phyloP scores from a whole-genome alignment of 768 basidiomycete species.

The Lentinula detonsa region DNA sequence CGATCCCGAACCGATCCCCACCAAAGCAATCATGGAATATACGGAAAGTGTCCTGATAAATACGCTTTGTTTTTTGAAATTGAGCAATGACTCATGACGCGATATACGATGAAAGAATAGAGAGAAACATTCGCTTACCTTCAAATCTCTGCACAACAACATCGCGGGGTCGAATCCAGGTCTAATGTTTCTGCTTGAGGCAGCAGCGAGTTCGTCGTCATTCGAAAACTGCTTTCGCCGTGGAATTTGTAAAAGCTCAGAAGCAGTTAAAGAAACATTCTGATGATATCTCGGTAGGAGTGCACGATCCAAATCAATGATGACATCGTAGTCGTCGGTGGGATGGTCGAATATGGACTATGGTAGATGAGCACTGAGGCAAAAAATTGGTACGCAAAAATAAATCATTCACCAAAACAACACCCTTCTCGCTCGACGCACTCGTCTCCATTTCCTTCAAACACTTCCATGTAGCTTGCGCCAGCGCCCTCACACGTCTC shows the following conservation, averaged over 20 bases:
- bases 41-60: conserved; percentile 71
- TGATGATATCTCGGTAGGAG: conserved; percentile 72
- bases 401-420: conserved; percentile 34
- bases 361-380: not conserved
- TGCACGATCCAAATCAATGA: conserved; percentile 66
- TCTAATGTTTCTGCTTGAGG: conserved; percentile 21
- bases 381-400: not conserved
- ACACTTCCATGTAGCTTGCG: conserved; percentile 65
- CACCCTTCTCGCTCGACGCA: conserved; percentile 46
- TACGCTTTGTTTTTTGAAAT: conserved; percentile 34
- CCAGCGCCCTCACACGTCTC: conserved; percentile 63
- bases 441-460: conserved; percentile 49
- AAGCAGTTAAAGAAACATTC: conserved; percentile 47
- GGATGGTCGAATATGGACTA: conserved; percentile 87
- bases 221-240: conserved; percentile 39
- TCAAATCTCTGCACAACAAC: conserved; percentile 62
- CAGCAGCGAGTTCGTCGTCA: conserved; percentile 15
- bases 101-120: no score
- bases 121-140: conserved; percentile 18
- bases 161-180: conserved; percentile 81
- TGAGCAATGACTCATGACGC: no score
- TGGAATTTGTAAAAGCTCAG: conserved; percentile 30
- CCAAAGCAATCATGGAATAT: conserved; percentile 85
- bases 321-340: conserved; percentile 76
- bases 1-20: conserved; percentile 69